A percentile compares a stretch with the other conserved stretches of the same genome.
Evolutionary conservation across 148 eudicot species (phyloP).

Genomic region (Rhododendron ovatum): DNA sequence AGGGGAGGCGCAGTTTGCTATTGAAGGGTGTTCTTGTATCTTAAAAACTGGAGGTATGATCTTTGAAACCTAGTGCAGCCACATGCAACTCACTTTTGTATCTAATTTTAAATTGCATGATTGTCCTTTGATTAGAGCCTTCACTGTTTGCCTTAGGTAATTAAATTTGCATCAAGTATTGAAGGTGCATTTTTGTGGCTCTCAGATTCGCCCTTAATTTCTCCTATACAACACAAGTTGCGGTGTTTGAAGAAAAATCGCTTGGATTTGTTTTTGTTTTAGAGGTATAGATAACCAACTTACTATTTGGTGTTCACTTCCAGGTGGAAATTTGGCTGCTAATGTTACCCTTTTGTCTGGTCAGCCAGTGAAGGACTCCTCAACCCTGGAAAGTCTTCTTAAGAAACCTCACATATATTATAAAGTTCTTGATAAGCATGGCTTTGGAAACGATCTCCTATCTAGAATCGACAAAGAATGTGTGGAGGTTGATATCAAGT

Average conservation of each 20-base stretch:
- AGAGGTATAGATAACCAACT: background rate
- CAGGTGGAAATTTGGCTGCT: conserved; percentile 78
- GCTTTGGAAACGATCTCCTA: conserved; percentile 62
- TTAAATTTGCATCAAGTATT: background rate
- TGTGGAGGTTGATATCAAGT: conserved; percentile 91
- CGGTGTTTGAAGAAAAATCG: background rate
- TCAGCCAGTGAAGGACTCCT: conserved; percentile 75
- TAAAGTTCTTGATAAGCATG: conserved; percentile 85
- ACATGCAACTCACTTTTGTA: background rate
- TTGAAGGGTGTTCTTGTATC: too few relatives aligned
- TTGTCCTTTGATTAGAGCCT: background rate
- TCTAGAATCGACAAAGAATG: conserved; percentile 87
- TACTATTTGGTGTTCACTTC: conserved; percentile 2
- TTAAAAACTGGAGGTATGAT: too few relatives aligned
- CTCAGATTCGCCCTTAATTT: background rate
- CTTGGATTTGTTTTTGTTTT: background rate
- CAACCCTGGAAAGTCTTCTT: conserved; percentile 79
- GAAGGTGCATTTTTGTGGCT: background rate
- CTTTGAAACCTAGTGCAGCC: too few relatives aligned
- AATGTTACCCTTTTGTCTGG: conserved; percentile 59
- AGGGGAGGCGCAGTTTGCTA: too few relatives aligned
- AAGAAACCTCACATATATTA: conserved; percentile 90
- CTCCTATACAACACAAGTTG: background rate
- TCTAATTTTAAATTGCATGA: background rate
- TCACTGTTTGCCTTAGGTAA: background rate